Evolutionary conservation across 805 yeast species (phyloP).

Genomic region (Maudiozyma barnettii): DNA sequence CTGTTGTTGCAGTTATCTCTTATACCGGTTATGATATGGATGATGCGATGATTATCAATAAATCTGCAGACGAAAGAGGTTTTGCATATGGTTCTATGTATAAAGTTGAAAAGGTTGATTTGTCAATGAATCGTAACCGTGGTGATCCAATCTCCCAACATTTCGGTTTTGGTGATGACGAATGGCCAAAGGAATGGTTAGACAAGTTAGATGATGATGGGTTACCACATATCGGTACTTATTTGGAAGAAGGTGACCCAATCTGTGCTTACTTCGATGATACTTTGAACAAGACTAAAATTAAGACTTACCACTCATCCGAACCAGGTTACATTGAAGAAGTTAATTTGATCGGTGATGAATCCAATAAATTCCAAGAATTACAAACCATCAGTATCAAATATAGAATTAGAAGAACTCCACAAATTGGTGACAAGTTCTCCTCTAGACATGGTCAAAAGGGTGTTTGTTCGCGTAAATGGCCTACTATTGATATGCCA

Average conservation of each 20-base stretch:
- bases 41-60: constrained; percentile 97
- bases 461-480: constrained; percentile 96
- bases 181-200: constrained; percentile 88
- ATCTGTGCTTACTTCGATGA: constrained; percentile 89
- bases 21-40: constrained; percentile 99
- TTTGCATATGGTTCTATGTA: constrained; percentile 95
- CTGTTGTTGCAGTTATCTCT: constrained; percentile 97
- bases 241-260: constrained; percentile 93
- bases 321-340: constrained; percentile 95
- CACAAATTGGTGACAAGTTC: constrained; percentile 94
- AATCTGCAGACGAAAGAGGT: constrained; percentile 96
- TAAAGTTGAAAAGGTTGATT: constrained; percentile 87
- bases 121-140: constrained; percentile 64
- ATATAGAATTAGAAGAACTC: constrained; percentile 82
- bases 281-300: constrained; percentile 79
- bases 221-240: constrained; percentile 77
- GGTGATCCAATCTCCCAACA: constrained; percentile 94
- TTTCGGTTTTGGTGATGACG: constrained; percentile 88
- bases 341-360: constrained; percentile 86
- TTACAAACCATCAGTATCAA: constrained; percentile 81
- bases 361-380: constrained; percentile 53
- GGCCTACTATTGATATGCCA: constrained; percentile 97
- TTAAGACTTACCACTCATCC: constrained; percentile 84
- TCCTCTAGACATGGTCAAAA: constrained; percentile 97
- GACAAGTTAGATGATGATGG: constrained; percentile 87